A percentile compares a stretch with the other conserved stretches of the same genome.
phyloP scores from a whole-genome alignment of 108 stramenopile genomes.

The Parietichytrium sp. region DNA sequence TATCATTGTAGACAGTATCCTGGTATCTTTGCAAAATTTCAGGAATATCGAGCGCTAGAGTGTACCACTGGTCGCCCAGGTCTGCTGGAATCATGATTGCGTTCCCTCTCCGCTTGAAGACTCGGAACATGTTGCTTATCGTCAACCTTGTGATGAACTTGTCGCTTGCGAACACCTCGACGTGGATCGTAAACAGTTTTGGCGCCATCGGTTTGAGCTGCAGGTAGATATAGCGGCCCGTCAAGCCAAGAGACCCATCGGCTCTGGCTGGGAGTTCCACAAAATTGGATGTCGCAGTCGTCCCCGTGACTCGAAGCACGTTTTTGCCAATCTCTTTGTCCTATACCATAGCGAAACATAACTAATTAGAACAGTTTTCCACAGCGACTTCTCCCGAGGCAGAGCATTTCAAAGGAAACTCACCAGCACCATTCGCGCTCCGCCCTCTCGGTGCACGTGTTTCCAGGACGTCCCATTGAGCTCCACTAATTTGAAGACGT shows the following conservation, averaged over 20 bases:
- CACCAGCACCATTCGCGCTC: not conserved
- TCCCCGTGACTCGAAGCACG: not conserved
- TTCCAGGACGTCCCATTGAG: not conserved
- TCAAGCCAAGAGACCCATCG: not conserved
- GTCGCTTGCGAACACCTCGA: conserved; percentile 8
- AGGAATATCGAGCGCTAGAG: not conserved
- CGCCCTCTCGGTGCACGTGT: not conserved
- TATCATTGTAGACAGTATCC: not conserved
- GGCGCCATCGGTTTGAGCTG: conserved; percentile 14
- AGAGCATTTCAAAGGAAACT: no score
- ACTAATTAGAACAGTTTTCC: no score
- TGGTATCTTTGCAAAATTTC: not conserved
- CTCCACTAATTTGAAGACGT: conserved; percentile 19
- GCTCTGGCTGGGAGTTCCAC: not conserved
- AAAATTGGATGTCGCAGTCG: not conserved
- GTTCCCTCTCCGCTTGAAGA: not conserved
- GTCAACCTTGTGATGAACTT: not conserved
- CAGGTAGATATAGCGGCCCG: conserved; percentile 1
- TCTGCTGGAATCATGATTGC: not conserved
- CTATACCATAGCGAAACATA: no score
- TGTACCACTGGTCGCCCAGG: conserved; percentile 34
- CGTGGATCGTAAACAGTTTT: conserved; percentile 3
- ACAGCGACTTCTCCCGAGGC: no score
- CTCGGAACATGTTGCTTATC: conserved; percentile 28
- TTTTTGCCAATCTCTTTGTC: conserved; percentile 33